These are phyloP conservation scores for Ganoderma sinense DNA, from an alignment of 1,284 basidiomycete genomes.

Conservation along the genomic window DNA sequence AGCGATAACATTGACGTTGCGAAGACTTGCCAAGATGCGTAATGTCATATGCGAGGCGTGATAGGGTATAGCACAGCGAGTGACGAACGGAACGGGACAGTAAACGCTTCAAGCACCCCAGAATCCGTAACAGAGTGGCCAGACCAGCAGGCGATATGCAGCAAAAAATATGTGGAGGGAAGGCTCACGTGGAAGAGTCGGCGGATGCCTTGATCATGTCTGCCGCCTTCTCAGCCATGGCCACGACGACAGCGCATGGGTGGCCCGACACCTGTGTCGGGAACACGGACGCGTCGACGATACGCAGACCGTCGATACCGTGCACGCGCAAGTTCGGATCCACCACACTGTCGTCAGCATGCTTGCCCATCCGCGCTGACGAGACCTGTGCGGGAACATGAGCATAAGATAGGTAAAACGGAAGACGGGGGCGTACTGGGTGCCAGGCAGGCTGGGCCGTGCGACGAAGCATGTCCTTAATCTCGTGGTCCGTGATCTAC, in stretches of 20 bases:
- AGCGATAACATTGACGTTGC: background rate
- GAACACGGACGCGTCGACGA: slow-evolving; percentile 52
- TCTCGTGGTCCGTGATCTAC: slow-evolving; percentile 1
- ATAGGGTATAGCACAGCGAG: background rate
- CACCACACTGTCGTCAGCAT: slow-evolving; percentile 27
- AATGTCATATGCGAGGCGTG: background rate
- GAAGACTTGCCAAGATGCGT: background rate
- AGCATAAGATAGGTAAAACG: background rate
- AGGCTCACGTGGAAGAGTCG: background rate
- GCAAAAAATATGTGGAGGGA: no score
- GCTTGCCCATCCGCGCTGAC: slow-evolving; percentile 29
- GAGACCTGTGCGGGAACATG: slow-evolving; percentile 17
- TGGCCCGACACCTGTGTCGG: slow-evolving; percentile 39
- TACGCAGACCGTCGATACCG: slow-evolving; percentile 45
- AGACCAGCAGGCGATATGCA: background rate
- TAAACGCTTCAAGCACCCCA: background rate
- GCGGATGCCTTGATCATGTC: slow-evolving; percentile 31
- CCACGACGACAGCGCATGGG: slow-evolving; percentile 34
- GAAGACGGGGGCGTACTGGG: background rate
- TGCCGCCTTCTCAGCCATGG: slow-evolving; percentile 36
- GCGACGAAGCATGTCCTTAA: slow-evolving; percentile 4
- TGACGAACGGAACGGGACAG: background rate
- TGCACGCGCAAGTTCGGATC: slow-evolving; percentile 38
- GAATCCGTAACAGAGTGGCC: background rate
- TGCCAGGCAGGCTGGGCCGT: background rate